Evolutionary conservation across 177 flowering plant genomes (phyloP).

Genomic region (Tripterygium wilfordii): DNA sequence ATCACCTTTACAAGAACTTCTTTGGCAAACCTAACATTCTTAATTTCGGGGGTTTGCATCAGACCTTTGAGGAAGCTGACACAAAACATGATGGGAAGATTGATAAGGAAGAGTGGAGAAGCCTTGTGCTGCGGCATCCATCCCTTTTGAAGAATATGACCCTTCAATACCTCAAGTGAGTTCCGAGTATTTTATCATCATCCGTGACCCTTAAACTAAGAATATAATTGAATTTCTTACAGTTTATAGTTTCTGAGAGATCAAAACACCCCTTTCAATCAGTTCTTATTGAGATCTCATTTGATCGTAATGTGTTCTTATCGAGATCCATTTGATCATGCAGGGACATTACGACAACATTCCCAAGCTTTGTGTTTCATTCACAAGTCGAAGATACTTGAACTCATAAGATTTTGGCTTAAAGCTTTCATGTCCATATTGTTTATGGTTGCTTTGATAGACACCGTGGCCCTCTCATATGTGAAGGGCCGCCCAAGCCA

Average conservation of each 20-base stretch:
- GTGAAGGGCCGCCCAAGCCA: no score
- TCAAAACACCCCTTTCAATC: no score
- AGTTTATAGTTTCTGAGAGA: no score
- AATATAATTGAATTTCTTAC: no score
- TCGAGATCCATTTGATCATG: background rate
- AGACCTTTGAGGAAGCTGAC: slow-evolving; percentile 89
- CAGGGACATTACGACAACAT: slow-evolving; percentile 88
- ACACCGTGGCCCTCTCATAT: no score
- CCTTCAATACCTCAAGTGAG: slow-evolving; percentile 78
- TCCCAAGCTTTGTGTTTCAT: slow-evolving; percentile 32
- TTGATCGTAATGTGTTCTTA: background rate
- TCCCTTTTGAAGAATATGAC: slow-evolving; percentile 81
- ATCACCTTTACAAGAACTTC: no score
- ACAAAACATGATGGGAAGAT: slow-evolving; percentile 83
- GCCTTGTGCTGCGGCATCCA: slow-evolving; percentile 64
- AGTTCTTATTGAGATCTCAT: background rate
- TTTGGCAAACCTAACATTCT: background rate
- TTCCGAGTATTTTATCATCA: slow-evolving; percentile 6
- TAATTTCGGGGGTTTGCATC: slow-evolving; percentile 10
- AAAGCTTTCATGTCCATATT: no score
- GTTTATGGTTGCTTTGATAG: no score
- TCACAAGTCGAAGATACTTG: slow-evolving; percentile 79
- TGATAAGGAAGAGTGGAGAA: slow-evolving; percentile 87
- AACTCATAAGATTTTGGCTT: no score
- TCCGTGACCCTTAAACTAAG: no score